Evolutionary conservation across 768 basidiomycete species (phyloP), one percentile per base, ranked within the genome.

Genomic region (Scleroderma citrinum): DNA sequence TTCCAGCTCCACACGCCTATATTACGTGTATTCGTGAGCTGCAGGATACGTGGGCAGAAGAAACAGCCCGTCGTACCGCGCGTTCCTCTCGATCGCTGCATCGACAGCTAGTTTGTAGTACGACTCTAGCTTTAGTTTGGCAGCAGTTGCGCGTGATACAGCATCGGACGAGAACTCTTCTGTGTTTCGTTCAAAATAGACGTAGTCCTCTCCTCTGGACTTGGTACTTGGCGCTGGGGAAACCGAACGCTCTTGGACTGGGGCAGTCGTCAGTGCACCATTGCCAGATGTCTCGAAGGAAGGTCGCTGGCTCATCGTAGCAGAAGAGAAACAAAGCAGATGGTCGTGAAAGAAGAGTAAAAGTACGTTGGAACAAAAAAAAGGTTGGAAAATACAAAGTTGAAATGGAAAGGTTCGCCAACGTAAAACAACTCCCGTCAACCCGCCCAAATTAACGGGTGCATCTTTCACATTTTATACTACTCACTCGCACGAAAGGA

Each of bases 71-170:
- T 60, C 64, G 46, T 60, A 95, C 94, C 95, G 81, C 44, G 87
- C 85, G 68, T 97, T 97, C 50, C 95, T 76, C 65, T 93, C 93
- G 54, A 99, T 95, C 42, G 95, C 95, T 54, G 91, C 80, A 65
- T 98, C 93, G 30, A 99, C 95, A 5, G 94, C 92, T 50, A 97
- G 87, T 69, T 97, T 97, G 77, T 99, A 99, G 73, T 85, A 97
- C 40, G 94, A 89, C 69, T 95, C 94, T 48, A 99, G 83, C 69
- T 96, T 96, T 67, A 97, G 81, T 66, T 96, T 96, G 17, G 94
- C 92, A 21, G 88, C 89, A 42, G 92, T 95, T 7, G 91, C 85
- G 44, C 88, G 87, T 50, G 92, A 91, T 46, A 92, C 77, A 17
- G 91, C 87, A 62, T 89, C 85, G 55, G 92, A 81, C 16, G 86